Evolutionary conservation across 2,329 filamentous ascomycete genomes (phyloP).

Genomic region (Orbilia brochopaga): DNA sequence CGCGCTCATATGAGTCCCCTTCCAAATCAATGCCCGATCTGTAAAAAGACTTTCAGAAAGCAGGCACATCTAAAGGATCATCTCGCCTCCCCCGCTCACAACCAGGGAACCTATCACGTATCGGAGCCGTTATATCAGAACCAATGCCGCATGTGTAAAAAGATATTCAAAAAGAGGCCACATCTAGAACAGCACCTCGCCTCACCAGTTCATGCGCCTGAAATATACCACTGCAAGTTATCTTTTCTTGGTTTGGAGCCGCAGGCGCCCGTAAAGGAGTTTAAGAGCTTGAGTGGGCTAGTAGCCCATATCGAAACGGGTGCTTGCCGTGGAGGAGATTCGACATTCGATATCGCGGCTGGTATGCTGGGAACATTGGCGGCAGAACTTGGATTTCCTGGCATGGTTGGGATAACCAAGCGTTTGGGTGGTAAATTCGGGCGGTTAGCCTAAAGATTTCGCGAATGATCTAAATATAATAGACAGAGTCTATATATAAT

Average conservation of each 20-base stretch:
- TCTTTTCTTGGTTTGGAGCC: conserved; percentile 3
- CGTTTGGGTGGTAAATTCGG: conserved; percentile 1
- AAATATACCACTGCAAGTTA: conserved; percentile 12
- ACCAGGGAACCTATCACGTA: conserved; percentile 10
- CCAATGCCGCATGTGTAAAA: conserved; percentile 10
- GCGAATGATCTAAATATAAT: background rate
- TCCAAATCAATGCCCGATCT: conserved; percentile 10
- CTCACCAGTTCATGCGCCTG: conserved; percentile 7
- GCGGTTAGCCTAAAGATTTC: conserved; percentile 5
- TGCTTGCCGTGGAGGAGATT: conserved; percentile 5
- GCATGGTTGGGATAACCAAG: background rate
- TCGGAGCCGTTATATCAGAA: conserved; percentile 10
- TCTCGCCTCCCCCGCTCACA: conserved; percentile 8
- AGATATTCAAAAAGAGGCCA: conserved; percentile 8
- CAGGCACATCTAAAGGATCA: conserved; percentile 10
- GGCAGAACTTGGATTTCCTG: conserved; percentile 6
- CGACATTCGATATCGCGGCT: conserved; percentile 5
- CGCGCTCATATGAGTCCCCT: background rate
- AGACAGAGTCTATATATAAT: background rate
- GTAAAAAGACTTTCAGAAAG: conserved; percentile 6
- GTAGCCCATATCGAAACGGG: conserved; percentile 6
- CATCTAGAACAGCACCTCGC: conserved; percentile 5
- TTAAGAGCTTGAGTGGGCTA: conserved; percentile 12
- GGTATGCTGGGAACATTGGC: conserved; percentile 10
- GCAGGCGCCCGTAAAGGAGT: background rate